Evolutionary conservation across 2,329 filamentous ascomycete species (phyloP).

Genomic region (Ophiosphaerella korrae): DNA sequence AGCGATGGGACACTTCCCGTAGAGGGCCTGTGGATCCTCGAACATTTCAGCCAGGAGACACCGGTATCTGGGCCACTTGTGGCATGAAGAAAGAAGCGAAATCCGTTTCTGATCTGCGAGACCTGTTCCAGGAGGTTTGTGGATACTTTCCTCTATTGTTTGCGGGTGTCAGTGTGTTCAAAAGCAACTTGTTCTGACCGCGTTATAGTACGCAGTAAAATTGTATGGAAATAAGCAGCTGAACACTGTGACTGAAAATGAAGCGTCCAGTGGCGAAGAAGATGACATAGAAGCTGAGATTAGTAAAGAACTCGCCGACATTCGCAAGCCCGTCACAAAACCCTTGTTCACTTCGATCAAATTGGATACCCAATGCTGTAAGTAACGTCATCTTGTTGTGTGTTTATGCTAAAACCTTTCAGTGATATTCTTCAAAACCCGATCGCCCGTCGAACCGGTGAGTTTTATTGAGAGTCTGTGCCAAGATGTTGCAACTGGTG

Average conservation of each 20-base stretch:
- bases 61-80: constrained; percentile 79
- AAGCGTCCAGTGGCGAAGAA: constrained; percentile 36
- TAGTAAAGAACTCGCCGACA: constrained; percentile 69
- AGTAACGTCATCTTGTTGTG: constrained; percentile 22
- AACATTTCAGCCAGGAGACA: constrained; percentile 68
- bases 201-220: constrained; percentile 71
- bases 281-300: constrained; percentile 75
- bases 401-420: constrained; percentile 14
- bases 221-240: constrained; percentile 50
- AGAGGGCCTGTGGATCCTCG: constrained; percentile 38
- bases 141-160: constrained; percentile 1
- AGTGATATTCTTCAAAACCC: constrained; percentile 65
- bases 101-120: constrained; percentile 69
- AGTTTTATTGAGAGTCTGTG: constrained; percentile 64
- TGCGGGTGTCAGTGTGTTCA: background rate
- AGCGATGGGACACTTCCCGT: constrained; percentile 51
- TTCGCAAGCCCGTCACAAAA: constrained; percentile 59
- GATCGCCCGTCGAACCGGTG: constrained; percentile 63
- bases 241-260: constrained; percentile 49
- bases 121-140: constrained; percentile 69
- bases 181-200: constrained; percentile 16
- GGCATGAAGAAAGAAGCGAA: constrained; percentile 72
- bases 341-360: constrained; percentile 59
- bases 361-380: constrained; percentile 62
- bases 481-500: constrained; percentile 58